Evolutionary conservation across 2,329 filamentous ascomycete species (phyloP), one percentile per base, ranked within the genome.

Genomic region (Paecilomyces fulvus): DNA sequence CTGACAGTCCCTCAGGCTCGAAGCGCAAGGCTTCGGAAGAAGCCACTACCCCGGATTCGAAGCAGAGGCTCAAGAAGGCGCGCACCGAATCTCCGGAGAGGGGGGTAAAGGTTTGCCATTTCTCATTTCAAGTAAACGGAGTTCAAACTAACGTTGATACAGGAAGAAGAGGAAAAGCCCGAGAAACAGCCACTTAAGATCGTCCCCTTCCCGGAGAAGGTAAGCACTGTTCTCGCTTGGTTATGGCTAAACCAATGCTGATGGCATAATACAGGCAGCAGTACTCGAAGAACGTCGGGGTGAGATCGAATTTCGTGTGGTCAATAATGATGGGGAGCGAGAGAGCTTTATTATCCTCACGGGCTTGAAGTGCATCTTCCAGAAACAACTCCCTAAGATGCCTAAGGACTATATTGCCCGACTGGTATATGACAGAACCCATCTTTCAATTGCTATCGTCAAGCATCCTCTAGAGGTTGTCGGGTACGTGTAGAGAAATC

Each of bases 301-400:
- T 67, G 90, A 95, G 62, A 97, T 99, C 64, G 91, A 97, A 72
- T 97, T 97, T 72, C 87, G 92, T 51, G 94, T 97, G 6, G 94
- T 99, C 66, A 97, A 97, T 79, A 99, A 99, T 69, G 94, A 99
- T 69, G 88, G 89, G 65, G 81, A 86, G 37, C 83, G 88, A 61
- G 90, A 96, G 67, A 95, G 89, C 68, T 86, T 92, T 63, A 95
- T 97, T 68, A 95, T 99, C 64, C 80, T 99, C 58, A 96, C 92
- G 0, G 94, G 94, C 12, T 79, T 99, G 55, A 99, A 97, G 71
- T 96, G 92, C 69, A 95, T 99, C 62, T 97, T 99, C 67, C 94
- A 99, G 71, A 97, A 97, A 66, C 94, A 99, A 70, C 80, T 99
- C 5, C 94, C 94, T 0, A 97, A 97, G 74, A 99, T 99, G 94